Base-by-base conservation (phyloP, 352 stramenopile species). In the Peronosclerospora sorghi region DNA sequence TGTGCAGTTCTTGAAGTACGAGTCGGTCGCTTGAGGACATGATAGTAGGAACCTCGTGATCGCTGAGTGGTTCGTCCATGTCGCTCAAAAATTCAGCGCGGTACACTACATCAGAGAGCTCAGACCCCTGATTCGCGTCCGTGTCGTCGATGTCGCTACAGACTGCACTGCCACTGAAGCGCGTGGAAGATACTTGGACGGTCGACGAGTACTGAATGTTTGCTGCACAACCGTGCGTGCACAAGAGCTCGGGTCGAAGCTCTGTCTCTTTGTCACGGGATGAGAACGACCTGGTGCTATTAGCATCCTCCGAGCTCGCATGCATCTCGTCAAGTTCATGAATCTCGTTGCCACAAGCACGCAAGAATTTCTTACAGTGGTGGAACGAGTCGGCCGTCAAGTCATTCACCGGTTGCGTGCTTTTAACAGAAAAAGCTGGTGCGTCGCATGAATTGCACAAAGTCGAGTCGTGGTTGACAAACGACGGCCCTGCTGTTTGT, bases 311-410 rank as follows among this genome's bases (percentile, higher is more conserved):
- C 21, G 86, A 86, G 15, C 44, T 52, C 7, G 74, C 61, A 42
- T 71, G 66, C n/a, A 68, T 59, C 12, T 79, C 75, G 32, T 89
- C 73, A 8, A 86, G 59, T 17, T 89, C 73, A 51, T 84, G 68
- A 57, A 89, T 86, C 44, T 89, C 73, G 54, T 86, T 89, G 9
- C 68, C 69, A 46, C 73, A 86, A 20, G 76, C 73, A 6, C 85
- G 63, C 32, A 89, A 40, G 39, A 86, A 89, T 19, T 67, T 60
- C 36, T 72, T 75, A 58, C 74, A 85, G 44, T 77, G 64, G 35
- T 63, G 50, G 7, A 83, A 43, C 18, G 63, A 81, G 8, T 41
- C 32, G 1, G 30, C 13, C 4, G n/a, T 28, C 20, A 68, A 35
- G 30, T 3, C 21, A 26, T 26, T 26, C 4, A 14, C 18, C 40